Conservation (phyloP, 75 land plant species). For the Pinus tabuliformis region DNA sequence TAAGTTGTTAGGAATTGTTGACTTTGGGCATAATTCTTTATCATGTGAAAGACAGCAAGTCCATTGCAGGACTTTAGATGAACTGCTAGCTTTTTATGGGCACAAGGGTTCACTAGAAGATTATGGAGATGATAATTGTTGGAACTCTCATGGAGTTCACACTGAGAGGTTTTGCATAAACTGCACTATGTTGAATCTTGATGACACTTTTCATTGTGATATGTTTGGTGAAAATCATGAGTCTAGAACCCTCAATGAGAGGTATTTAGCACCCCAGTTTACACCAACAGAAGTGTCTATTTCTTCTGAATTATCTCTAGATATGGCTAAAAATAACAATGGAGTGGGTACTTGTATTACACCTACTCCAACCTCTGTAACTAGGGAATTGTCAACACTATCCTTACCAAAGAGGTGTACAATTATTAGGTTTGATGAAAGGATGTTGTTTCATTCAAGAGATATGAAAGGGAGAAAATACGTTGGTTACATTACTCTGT, state of each 20-base stretch:
- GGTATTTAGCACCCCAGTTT: conserved; percentile 14
- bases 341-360: conserved; percentile 1
- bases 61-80: not conserved
- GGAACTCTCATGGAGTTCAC: conserved; percentile 33
- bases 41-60: not conserved
- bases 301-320: conserved; percentile 6
- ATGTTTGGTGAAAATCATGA: conserved; percentile 66
- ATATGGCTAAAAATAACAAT: conserved; percentile 7
- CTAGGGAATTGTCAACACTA: conserved; percentile 15
- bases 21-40: not conserved
- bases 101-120: conserved; percentile 18
- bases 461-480: no score
- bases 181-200: conserved; percentile 53
- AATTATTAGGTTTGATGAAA: conserved; percentile 80
- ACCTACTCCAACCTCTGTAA: not conserved
- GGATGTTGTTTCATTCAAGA: conserved; percentile 84
- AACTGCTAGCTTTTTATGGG: not conserved
- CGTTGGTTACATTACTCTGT: no score
- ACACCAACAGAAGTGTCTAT: conserved; percentile 7
- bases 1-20: not conserved
- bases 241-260: conserved; percentile 64
- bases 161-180: conserved; percentile 53
- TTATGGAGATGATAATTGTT: conserved; percentile 61
- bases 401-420: conserved; percentile 28
- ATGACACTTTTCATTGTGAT: conserved; percentile 33